Evolutionary conservation across 371 early-diverging fungal species (phyloP), one percentile per base, ranked within the genome.

Genomic region (Lichtheimia hyalospora): DNA sequence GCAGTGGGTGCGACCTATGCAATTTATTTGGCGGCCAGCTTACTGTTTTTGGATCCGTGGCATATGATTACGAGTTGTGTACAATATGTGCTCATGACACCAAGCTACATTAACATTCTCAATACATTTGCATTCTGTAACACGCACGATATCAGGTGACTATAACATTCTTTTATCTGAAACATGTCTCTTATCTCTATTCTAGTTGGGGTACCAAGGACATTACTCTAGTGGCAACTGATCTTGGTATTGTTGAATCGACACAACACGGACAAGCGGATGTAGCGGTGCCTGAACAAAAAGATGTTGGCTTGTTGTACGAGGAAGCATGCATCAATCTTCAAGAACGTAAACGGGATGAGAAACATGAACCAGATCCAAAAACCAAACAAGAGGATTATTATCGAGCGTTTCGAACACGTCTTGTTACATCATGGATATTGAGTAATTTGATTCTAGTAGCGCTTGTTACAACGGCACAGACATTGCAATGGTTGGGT

Each of bases 71-170:
- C 93, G 3, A 89, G 87, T 40, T 87, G 94, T 53, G 4, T 92
- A 21, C 95, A 94, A 72, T 96, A 97, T 70, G 70, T 94, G 61
- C 74, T 92, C 61, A 73, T 96, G 68, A 68, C 94, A 64, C 96
- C 96, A 10, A 83, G 79, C 13, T 88, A 86, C 48, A 79, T 93
- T 59, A 96, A 96, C 73, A 89, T 96, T 49, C 70, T 96, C 57
- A 95, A 86, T 76, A 92, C 94, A 2, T 98, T 95, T 59, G 95
- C 97, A 0, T 97, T 92, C 70, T 93, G 94, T 65, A 93, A 94
- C 74, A 91, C 89, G 0, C 92, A 92, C 67, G 98, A 98, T 67
- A 93, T 97, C 52, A 86, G 87, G 39, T 67, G 63, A 25, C 16
- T 16, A 21, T 16, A 46, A 4, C 46, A 21, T 46, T 5, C 16